Evolutionary conservation across 768 basidiomycete species (phyloP), one percentile per base, ranked within the genome.

Genomic region (Omphalotus guepiniiformis): DNA sequence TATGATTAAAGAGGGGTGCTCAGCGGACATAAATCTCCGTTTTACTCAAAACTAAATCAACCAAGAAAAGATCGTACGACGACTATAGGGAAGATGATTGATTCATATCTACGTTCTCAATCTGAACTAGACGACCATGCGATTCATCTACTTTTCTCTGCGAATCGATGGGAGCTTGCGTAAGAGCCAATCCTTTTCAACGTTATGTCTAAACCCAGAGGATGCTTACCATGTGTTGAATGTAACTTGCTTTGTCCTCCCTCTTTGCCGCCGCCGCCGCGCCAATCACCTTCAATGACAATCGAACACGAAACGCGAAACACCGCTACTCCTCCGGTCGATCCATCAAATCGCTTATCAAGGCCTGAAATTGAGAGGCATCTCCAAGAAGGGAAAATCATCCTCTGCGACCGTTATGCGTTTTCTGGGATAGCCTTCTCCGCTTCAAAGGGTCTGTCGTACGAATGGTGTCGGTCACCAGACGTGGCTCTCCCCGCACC

Each of bases 161-260:
- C 94, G 2, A 99, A 99, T 61, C 79, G 95, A 28, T 98, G 96
- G 96, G 94, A 98, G 62, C 79, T 87, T 52, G 85, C 86, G 90
- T 95, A 59, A 46, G 80, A n/a, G n/a, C n/a, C n/a, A n/a, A n/a
- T n/a, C n/a, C n/a, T n/a, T n/a, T n/a, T n/a, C n/a, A n/a, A n/a
- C n/a, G n/a, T n/a, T n/a, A n/a, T n/a, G n/a, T n/a, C n/a, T n/a
- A n/a, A n/a, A n/a, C n/a, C n/a, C n/a, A n/a, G n/a, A n/a, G n/a
- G n/a, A n/a, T n/a, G n/a, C n/a, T n/a, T n/a, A n/a, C n/a, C n/a
- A n/a, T n/a, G n/a, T n/a, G n/a, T n/a, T n/a, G n/a, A n/a, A n/a
- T n/a, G n/a, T n/a, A n/a, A n/a, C n/a, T n/a, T n/a, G n/a, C n/a
- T n/a, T n/a, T n/a, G n/a, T n/a, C n/a, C n/a, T n/a, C n/a, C n/a